phyloP scores from a whole-genome alignment of 306 rosid genomes.

The Hylodesmum podocarpum region DNA sequence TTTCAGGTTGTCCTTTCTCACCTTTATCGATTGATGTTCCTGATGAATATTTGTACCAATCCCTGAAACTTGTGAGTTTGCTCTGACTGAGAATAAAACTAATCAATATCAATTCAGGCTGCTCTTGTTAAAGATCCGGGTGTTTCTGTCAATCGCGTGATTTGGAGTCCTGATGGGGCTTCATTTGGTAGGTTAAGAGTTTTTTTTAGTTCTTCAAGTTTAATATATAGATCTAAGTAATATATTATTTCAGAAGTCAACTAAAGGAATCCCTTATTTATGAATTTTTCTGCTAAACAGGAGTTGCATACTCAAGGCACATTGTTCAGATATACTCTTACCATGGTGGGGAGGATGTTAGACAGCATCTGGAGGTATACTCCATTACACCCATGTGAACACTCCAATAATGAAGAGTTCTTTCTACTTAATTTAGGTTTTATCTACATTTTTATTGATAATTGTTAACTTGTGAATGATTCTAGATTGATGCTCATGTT shows the following conservation, averaged over 20 bases:
- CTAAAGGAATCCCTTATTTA: constrained; percentile 4
- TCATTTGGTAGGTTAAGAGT: constrained; percentile 65
- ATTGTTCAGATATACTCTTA: constrained; percentile 94
- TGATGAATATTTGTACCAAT: constrained; percentile 12
- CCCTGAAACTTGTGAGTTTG: neutral
- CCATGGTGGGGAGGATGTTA: constrained; percentile 67
- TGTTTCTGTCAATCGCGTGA: constrained; percentile 90
- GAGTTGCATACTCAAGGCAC: constrained; percentile 95
- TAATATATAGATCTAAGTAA: neutral
- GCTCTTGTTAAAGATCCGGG: constrained; percentile 92
- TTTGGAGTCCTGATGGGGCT: constrained; percentile 96
- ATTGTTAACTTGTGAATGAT: constrained; percentile 22
- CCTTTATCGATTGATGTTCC: neutral
- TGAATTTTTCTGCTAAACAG: constrained; percentile 43
- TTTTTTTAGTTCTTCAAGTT: constrained; percentile 23
- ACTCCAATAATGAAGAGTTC: neutral
- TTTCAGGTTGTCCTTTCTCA: constrained; percentile 64
- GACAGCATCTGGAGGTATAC: constrained; percentile 83
- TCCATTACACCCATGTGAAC: neutral
- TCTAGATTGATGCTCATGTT: constrained; percentile 92
- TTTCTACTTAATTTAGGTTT: constrained; percentile 21
- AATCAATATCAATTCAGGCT: constrained; percentile 55
- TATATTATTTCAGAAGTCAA: constrained; percentile 9
- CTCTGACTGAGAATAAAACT: constrained; percentile 28
- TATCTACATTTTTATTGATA: neutral